phyloP scores from a whole-genome alignment of 148 eudicot species.

The Persicaria maculosa region DNA sequence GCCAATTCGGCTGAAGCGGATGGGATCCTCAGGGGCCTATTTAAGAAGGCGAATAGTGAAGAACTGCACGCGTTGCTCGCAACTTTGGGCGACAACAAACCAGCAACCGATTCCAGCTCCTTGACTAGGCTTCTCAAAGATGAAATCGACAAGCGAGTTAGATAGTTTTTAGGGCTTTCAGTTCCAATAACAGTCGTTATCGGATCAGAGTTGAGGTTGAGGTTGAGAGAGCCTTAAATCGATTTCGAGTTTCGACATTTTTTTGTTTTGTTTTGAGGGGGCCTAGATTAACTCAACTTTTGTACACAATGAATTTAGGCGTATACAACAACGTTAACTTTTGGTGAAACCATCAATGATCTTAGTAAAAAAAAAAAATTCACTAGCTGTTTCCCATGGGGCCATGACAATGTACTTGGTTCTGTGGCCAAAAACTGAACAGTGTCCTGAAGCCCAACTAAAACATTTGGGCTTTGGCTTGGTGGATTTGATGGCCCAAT shows the following conservation, averaged over 20 bases:
- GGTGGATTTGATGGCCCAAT: neutral
- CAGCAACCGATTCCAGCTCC: slow-evolving; percentile 24
- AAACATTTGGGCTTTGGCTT: neutral
- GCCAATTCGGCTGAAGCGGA: slow-evolving; percentile 29
- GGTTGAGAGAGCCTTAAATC: too few relatives aligned
- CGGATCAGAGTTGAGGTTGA: too few relatives aligned
- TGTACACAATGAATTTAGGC: slow-evolving; percentile 7
- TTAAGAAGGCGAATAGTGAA: slow-evolving; percentile 69
- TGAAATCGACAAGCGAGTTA: slow-evolving; percentile 48
- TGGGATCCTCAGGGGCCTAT: slow-evolving; percentile 40
- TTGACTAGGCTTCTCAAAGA: slow-evolving; percentile 46
- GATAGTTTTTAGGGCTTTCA: slow-evolving; percentile 16
- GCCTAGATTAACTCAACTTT: neutral
- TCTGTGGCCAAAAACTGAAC: too few relatives aligned
- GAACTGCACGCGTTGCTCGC: slow-evolving; percentile 46
- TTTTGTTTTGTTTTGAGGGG: neutral
- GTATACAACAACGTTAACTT: neutral
- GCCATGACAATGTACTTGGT: too few relatives aligned
- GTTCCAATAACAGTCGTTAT: neutral
- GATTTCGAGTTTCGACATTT: neutral
- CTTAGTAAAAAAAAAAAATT: neutral
- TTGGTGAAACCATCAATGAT: neutral
- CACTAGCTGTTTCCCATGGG: neutral
- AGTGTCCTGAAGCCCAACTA: too few relatives aligned
- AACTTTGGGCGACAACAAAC: slow-evolving; percentile 21